phyloP scores from a whole-genome alignment of 257 asterid genomes.

The Datura wrightii region DNA sequence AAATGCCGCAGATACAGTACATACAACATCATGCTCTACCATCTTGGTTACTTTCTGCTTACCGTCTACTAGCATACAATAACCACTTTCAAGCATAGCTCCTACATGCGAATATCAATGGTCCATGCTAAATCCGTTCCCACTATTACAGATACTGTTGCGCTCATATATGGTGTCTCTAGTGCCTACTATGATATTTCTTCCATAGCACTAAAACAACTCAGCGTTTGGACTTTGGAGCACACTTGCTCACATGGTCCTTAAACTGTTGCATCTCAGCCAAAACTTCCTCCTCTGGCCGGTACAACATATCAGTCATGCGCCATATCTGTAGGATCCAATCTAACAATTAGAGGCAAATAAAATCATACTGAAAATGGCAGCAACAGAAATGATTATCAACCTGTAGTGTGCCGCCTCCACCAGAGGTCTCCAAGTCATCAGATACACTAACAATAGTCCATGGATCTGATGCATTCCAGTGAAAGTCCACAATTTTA shows the following conservation, averaged over 20 bases:
- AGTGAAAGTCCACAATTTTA: constrained; percentile 93
- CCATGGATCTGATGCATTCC: constrained; percentile 95
- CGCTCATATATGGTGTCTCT: background rate
- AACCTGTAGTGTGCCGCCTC: constrained; percentile 98
- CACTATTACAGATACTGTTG: constrained; percentile 13
- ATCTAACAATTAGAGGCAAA: constrained; percentile 10
- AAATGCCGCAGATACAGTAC: background rate
- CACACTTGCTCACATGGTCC: constrained; percentile 83
- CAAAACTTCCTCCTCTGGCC: constrained; percentile 85
- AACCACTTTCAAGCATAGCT: constrained; percentile 7
- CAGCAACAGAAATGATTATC: background rate
- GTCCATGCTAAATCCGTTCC: background rate
- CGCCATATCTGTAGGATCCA: constrained; percentile 82
- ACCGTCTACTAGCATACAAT: constrained; percentile 5
- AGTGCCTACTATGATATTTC: background rate
- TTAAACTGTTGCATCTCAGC: constrained; percentile 85
- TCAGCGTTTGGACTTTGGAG: constrained; percentile 48
- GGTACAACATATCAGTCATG: constrained; percentile 82
- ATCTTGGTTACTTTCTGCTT: background rate
- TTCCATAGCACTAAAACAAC: background rate
- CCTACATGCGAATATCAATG: background rate
- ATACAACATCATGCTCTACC: constrained; percentile 20
- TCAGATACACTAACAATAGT: constrained; percentile 89
- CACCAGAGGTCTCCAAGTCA: constrained; percentile 83
- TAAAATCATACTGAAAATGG: background rate